phyloP scores from a whole-genome alignment of 2,329 filamentous ascomycete species.

The Stachybotrys chlorohalonatus region DNA sequence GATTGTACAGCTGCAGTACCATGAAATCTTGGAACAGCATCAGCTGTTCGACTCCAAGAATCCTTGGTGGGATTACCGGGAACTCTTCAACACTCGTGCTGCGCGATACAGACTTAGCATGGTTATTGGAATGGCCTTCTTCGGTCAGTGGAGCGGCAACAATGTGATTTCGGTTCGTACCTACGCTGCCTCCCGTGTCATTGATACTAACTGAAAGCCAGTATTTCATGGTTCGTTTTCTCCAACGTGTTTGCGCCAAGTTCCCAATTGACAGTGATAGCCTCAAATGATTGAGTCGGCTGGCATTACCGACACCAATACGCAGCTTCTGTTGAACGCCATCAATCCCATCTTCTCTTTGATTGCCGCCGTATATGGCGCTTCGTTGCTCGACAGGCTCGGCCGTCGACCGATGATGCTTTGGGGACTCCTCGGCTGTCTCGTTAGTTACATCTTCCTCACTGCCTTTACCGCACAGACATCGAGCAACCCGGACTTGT shows the following conservation, averaged over 20 bases:
- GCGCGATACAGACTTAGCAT: slow-evolving; percentile 41
- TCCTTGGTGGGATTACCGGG: slow-evolving; percentile 45
- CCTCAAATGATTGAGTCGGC: slow-evolving; percentile 32
- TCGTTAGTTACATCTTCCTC: slow-evolving; percentile 16
- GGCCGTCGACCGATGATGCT: slow-evolving; percentile 31
- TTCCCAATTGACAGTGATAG: neutral
- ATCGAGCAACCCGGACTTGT: slow-evolving; percentile 18
- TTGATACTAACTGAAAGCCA: slow-evolving; percentile 2
- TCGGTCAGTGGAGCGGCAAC: slow-evolving; percentile 44
- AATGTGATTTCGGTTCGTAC: slow-evolving; percentile 29
- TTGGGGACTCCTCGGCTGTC: slow-evolving; percentile 20
- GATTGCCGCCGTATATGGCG: slow-evolving; percentile 28
- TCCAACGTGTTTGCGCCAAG: slow-evolving; percentile 10
- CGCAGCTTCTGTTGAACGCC: slow-evolving; percentile 31
- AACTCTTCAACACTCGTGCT: slow-evolving; percentile 36
- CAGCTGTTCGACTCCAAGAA: slow-evolving; percentile 44
- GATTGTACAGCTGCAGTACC: slow-evolving; percentile 26
- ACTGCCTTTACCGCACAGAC: slow-evolving; percentile 26
- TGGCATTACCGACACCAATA: slow-evolving; percentile 27
- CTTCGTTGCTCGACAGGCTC: slow-evolving; percentile 28
- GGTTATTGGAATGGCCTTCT: slow-evolving; percentile 40
- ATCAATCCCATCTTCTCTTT: slow-evolving; percentile 34
- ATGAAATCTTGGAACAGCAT: slow-evolving; percentile 29
- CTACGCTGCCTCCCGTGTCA: slow-evolving; percentile 42
- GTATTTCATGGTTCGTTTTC: slow-evolving; percentile 24